Evolutionary conservation across 768 basidiomycete genomes (phyloP).

Genomic region (Trametes cinnabarina): DNA sequence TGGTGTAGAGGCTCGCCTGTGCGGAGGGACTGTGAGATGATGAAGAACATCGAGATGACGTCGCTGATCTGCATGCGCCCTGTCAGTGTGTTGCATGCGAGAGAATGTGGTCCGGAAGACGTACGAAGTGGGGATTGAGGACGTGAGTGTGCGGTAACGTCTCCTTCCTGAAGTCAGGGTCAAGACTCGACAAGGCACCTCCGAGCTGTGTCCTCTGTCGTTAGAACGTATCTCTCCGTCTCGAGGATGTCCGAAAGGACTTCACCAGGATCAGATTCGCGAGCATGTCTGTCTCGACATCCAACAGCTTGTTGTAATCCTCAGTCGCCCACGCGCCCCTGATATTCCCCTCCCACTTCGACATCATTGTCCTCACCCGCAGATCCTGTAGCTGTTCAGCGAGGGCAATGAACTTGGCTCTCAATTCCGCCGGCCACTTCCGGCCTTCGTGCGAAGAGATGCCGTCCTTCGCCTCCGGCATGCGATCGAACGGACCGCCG

Average conservation of each 20-base stretch:
- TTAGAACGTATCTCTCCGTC: no score
- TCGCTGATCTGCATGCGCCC: conserved; percentile 35
- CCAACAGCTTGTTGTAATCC: conserved; percentile 43
- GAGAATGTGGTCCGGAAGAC: conserved; percentile 14
- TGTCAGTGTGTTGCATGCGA: background rate
- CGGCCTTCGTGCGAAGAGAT: conserved; percentile 3
- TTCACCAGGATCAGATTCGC: conserved; percentile 18
- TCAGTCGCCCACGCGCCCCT: conserved; percentile 52
- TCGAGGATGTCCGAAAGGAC: no score
- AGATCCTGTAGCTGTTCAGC: conserved; percentile 35
- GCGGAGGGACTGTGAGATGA: conserved; percentile 45
- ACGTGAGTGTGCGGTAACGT: conserved; percentile 46
- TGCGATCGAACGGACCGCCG: conserved; percentile 8
- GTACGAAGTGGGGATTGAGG: conserved; percentile 54
- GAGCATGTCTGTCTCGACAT: conserved; percentile 43
- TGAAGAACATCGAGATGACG: conserved; percentile 42
- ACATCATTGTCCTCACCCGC: conserved; percentile 34
- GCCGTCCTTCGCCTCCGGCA: conserved; percentile 7
- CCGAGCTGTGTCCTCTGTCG: conserved; percentile 32
- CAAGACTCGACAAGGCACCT: conserved; percentile 42
- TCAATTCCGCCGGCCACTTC: conserved; percentile 29
- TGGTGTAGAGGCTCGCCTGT: conserved; percentile 45
- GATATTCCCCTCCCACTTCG: conserved; percentile 48
- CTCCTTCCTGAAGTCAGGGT: conserved; percentile 38
- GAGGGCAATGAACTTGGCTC: conserved; percentile 32